phyloP scores from a whole-genome alignment of 2,329 filamentous ascomycete genomes.

The Aspergillus chevalieri region DNA sequence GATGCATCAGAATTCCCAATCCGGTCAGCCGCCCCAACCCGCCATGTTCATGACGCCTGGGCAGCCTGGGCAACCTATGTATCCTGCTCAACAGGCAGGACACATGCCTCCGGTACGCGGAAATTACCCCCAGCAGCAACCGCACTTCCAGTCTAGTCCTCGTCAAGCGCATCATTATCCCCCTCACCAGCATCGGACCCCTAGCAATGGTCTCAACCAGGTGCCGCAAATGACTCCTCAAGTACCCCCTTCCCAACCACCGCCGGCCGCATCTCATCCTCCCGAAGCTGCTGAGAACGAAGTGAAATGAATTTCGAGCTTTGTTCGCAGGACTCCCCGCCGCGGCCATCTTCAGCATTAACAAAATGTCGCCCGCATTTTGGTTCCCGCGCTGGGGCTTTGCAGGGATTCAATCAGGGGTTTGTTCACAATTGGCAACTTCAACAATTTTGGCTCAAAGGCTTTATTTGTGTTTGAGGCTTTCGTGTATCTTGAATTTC shows the following conservation, averaged over 20 bases:
- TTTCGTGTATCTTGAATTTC: not conserved
- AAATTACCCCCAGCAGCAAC: conserved; percentile 55
- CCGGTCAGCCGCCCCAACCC: conserved; percentile 65
- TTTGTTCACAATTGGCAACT: conserved; percentile 1
- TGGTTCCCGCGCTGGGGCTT: conserved; percentile 3
- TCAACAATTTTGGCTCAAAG: not conserved
- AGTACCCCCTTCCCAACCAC: conserved; percentile 32
- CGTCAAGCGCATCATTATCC: conserved; percentile 60
- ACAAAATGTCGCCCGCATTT: conserved; percentile 2
- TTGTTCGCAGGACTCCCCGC: conserved; percentile 4
- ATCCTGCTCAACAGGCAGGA: conserved; percentile 62
- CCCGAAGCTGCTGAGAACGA: conserved; percentile 41
- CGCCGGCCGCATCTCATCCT: conserved; percentile 29
- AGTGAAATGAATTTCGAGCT: conserved; percentile 38
- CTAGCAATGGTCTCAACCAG: conserved; percentile 52
- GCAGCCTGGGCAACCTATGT: conserved; percentile 69
- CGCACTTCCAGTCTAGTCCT: conserved; percentile 61
- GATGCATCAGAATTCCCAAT: conserved; percentile 89
- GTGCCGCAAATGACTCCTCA: conserved; percentile 40
- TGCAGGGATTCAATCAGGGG: conserved; percentile 2
- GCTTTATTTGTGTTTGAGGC: not conserved
- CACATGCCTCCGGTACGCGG: conserved; percentile 58
- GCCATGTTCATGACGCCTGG: conserved; percentile 70
- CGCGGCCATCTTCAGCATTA: conserved; percentile 1
- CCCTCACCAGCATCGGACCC: conserved; percentile 50